phyloP scores from a whole-genome alignment of 257 asterid genomes.

The Datura wrightii region DNA sequence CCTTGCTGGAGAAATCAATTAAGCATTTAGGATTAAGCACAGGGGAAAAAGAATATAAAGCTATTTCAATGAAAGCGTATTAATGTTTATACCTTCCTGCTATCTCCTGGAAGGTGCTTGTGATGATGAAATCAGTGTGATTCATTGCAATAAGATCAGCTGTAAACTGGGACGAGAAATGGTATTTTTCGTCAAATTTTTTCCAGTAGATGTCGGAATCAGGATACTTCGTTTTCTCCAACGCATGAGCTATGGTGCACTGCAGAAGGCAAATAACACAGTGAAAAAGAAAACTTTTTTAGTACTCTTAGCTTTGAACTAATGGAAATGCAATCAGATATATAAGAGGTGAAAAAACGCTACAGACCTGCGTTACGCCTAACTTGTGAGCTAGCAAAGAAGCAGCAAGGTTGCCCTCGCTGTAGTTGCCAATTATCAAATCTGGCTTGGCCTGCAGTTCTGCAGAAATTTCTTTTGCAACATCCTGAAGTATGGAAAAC shows the following conservation, averaged over 20 bases:
- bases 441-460: slow-evolving; percentile 91
- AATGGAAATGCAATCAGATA: slow-evolving; percentile 3
- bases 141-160: slow-evolving; percentile 98
- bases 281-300: background rate
- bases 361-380: slow-evolving; percentile 84
- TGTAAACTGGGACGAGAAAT: slow-evolving; percentile 93
- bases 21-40: background rate
- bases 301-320: background rate
- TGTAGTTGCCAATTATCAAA: slow-evolving; percentile 90
- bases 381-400: slow-evolving; percentile 90
- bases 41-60: background rate
- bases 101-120: slow-evolving; percentile 96
- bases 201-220: slow-evolving; percentile 40
- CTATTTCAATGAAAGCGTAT: background rate
- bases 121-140: slow-evolving; percentile 96
- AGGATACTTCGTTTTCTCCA: slow-evolving; percentile 40
- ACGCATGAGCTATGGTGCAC: slow-evolving; percentile 39
- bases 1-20: slow-evolving; percentile 60
- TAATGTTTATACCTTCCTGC: slow-evolving; percentile 78
- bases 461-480: slow-evolving; percentile 75
- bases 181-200: slow-evolving; percentile 75
- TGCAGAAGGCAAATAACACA: background rate
- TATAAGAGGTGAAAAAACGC: background rate
- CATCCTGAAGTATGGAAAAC: slow-evolving; percentile 56
- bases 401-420: slow-evolving; percentile 97